Evolutionary conservation across 2,329 filamentous ascomycete genomes (phyloP), one percentile per base, ranked within the genome.

Genomic region (Onygenales sp.): DNA sequence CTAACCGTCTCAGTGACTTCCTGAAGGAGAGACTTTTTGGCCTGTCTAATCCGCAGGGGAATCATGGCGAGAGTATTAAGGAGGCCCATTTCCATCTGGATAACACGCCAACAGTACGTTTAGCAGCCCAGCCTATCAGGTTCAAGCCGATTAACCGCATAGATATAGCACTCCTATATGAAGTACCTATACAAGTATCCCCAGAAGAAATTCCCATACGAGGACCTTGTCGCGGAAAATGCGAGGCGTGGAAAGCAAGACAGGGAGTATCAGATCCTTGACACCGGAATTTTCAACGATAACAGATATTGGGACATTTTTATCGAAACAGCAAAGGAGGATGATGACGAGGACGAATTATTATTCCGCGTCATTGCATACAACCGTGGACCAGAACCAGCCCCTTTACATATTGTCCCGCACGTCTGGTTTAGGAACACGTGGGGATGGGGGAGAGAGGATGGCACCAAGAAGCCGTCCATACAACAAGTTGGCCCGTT

Each of bases 101-200:
- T 72, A 97, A 97, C 69, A 95, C 88, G 32, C 92, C 92, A 54
- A 82, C 82, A 53, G 79, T 81, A 69, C 70, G 63, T 21, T 34
- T 31, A 45, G 45, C 52, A 37, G 49, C 9, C 21, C 2, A 8
- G 11, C 39, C 8, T n/a, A 31, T 33, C 32, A 73, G 31, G 6
- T 34, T 45, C 43, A 45, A 44, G 7, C 56, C 61, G 57, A 59
- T 59, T 62, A 60, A 72, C 62, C 9, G 42, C 52, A 39, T 51
- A n/a, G 11, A 21, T 51, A 33, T 68, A 91, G 87, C 91, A 96
- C 72, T 95, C 92, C 32, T 97, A 97, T 76, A 97, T 97, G 92
- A 97, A 97, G 71, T 94, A 85, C 66, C 84, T 97, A 61, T 97
- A 97, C 81, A 97, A 97, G 72, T 94, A 96, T 63, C 93, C 93